A percentile compares a stretch with the other conserved stretches of the same genome.
These are phyloP conservation scores for Bryopsis sp. DNA, from an alignment of 139 green algal genomes.

Conservation along the genomic window DNA sequence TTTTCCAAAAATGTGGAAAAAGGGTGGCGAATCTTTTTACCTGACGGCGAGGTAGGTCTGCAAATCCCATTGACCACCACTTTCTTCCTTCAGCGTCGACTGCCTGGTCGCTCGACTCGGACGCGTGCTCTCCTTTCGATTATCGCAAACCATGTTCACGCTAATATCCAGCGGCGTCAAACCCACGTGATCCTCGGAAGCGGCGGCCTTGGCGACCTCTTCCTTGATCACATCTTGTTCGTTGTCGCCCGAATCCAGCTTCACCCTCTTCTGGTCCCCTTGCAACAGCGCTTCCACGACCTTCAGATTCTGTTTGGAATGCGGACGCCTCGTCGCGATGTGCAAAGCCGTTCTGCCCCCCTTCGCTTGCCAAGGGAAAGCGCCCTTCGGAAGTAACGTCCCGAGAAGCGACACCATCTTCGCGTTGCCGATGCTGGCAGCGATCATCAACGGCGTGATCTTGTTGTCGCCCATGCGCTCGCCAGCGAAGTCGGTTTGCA, in stretches of 20 bases:
- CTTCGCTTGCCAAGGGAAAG: not conserved
- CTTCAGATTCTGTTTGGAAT: not conserved
- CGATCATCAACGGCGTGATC: not conserved
- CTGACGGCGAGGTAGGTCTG: not conserved
- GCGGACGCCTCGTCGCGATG: not conserved
- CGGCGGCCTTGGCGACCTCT: no score
- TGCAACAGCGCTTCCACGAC: not conserved
- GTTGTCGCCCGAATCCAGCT: not conserved
- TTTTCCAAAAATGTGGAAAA: no score
- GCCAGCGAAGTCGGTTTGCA: not conserved
- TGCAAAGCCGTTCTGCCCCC: not conserved
- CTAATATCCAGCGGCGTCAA: not conserved
- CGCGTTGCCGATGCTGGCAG: not conserved
- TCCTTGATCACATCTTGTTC: no score
- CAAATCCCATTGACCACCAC: not conserved
- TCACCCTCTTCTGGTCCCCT: not conserved
- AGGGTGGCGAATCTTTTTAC: not conserved
- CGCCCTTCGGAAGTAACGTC: not conserved
- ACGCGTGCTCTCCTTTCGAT: not conserved
- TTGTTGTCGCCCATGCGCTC: not conserved
- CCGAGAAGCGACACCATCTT: not conserved
- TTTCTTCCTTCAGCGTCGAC: constrained; percentile 3
- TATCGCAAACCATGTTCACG: not conserved
- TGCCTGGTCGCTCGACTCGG: no score
- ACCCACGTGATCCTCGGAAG: not conserved